phyloP scores from a whole-genome alignment of 495 filamentous ascomycete species.

The Talaromyces stipitatus region DNA sequence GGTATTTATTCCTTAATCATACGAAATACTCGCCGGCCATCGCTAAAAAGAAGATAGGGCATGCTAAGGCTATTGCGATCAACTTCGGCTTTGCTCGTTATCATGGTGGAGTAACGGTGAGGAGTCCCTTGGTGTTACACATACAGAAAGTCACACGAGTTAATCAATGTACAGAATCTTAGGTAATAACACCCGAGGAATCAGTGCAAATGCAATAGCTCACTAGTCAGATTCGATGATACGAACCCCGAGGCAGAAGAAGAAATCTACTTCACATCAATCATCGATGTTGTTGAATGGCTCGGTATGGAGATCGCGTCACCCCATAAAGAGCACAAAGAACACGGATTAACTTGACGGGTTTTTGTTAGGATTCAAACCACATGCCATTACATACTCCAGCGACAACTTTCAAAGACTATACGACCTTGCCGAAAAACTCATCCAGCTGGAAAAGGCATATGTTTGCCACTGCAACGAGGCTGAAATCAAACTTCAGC shows the following conservation, averaged over 20 bases:
- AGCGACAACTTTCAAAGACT: constrained; percentile 80
- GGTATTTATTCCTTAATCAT: constrained; percentile 5
- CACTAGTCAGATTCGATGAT: constrained; percentile 65
- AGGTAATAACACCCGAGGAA: neutral
- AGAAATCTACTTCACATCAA: constrained; percentile 68
- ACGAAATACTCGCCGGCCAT: constrained; percentile 12
- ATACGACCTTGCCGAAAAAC: constrained; percentile 80
- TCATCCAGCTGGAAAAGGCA: constrained; percentile 64
- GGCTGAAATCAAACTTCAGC: constrained; percentile 73
- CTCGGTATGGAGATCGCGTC: constrained; percentile 24
- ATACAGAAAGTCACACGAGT: neutral
- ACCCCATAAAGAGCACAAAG: neutral
- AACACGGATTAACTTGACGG: neutral
- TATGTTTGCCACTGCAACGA: constrained; percentile 73
- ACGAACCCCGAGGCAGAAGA: constrained; percentile 82
- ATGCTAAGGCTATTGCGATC: constrained; percentile 92
- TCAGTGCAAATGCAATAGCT: constrained; percentile 25
- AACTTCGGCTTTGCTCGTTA: constrained; percentile 93
- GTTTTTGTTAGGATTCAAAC: constrained; percentile 55
- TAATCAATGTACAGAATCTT: constrained; percentile 6
- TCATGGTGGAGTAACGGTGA: constrained; percentile 53
- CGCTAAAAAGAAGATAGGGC: constrained; percentile 46
- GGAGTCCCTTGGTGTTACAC: neutral
- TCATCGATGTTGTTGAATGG: constrained; percentile 74
- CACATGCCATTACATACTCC: constrained; percentile 68